phyloP scores from a whole-genome alignment of 352 stramenopile species.

The Pythium scleroteichum region DNA sequence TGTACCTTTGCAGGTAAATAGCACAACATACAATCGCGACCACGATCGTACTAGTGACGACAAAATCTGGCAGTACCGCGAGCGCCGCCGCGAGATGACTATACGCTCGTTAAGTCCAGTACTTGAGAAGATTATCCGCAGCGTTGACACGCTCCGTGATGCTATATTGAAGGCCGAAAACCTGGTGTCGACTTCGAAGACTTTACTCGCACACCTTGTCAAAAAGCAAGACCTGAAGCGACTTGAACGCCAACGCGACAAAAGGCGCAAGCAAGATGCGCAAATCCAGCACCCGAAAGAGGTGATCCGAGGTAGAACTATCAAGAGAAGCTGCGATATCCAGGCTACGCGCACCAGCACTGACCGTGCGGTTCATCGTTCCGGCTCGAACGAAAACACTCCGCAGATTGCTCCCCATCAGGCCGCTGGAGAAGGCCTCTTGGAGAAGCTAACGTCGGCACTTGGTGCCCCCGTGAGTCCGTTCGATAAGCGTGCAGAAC shows the following conservation, averaged over 20 bases:
- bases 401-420: not conserved
- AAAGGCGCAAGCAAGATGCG: constrained; percentile 11
- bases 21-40: constrained; percentile 9
- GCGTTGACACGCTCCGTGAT: not conserved
- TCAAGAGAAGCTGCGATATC: constrained; percentile 24
- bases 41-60: constrained; percentile 18
- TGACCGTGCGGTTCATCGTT: no score
- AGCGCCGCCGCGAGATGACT: constrained; percentile 19
- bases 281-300: constrained; percentile 4
- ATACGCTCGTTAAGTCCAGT: not conserved
- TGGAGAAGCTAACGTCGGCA: not conserved
- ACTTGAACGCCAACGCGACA: constrained; percentile 28
- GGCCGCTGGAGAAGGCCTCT: not conserved
- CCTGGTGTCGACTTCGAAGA: no score
- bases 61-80: constrained; percentile 16
- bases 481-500: constrained; percentile 10
- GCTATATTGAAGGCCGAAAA: no score
- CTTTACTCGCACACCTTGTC: constrained; percentile 19
- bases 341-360: constrained; percentile 11
- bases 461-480: constrained; percentile 7
- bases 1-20: constrained; percentile 5
- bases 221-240: constrained; percentile 18
- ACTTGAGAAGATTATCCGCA: constrained; percentile 1
- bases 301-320: constrained; percentile 31
- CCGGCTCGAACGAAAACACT: no score